Conservation (phyloP, 2,329 filamentous ascomycete species). For the Aspergillus versicolor region DNA sequence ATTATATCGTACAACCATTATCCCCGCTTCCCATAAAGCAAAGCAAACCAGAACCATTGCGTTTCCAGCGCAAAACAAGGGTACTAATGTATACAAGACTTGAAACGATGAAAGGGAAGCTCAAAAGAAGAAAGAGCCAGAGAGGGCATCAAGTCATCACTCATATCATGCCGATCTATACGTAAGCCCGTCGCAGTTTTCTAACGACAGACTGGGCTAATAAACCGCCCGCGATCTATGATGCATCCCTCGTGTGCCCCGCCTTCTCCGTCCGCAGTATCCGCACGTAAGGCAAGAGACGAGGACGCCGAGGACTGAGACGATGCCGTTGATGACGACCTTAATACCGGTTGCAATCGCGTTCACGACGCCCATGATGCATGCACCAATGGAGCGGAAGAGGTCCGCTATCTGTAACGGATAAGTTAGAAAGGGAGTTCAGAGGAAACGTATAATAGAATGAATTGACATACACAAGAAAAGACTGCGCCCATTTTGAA, state of each 20-base stretch:
- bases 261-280: slow-evolving; percentile 31
- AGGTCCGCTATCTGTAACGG: slow-evolving; percentile 54
- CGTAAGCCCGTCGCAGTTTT: too few relatives aligned
- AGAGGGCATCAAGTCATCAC: background rate
- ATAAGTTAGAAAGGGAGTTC: slow-evolving; percentile 22
- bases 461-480: slow-evolving; percentile 70
- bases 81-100: background rate
- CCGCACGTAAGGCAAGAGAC: slow-evolving; percentile 62
- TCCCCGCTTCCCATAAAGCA: background rate
- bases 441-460: background rate
- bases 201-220: background rate
- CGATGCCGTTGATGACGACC: slow-evolving; percentile 67
- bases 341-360: slow-evolving; percentile 64
- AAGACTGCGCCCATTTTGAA: slow-evolving; percentile 76
- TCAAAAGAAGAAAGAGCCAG: background rate
- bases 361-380: slow-evolving; percentile 67
- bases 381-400: slow-evolving; percentile 63
- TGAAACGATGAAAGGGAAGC: background rate
- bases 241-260: slow-evolving; percentile 16
- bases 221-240: background rate
- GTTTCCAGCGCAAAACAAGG: background rate
- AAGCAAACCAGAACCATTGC: background rate
- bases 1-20: background rate
- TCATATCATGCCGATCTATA: background rate
- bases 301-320: slow-evolving; percentile 64